Evolutionary conservation across 441 rosid species (phyloP), one percentile per base, ranked within the genome.

Genomic region (Metrosideros polymorpha): DNA sequence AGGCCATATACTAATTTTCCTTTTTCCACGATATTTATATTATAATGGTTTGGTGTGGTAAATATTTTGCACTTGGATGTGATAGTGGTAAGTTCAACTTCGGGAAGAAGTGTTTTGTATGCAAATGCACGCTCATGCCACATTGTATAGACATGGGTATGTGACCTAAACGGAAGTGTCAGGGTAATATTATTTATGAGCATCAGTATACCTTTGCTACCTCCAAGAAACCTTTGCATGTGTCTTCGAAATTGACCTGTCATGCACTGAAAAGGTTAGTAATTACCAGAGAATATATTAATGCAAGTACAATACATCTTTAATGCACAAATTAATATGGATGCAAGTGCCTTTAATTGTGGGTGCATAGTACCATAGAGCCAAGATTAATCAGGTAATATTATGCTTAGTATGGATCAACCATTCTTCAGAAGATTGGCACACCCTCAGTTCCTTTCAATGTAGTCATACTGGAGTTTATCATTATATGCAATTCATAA

Each of bases 171-270:
- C 15, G 27, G 47, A 71, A 71, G n/a, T 39, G 47, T 10, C 8
- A 6, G n/a, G 3, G n/a, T 71, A 71, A 71, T 71, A 39, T 22
- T 39, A 39, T 71, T 22, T 55, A 82, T 57, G 83, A 83, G 32
- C 47, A 88, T 85, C 57, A 86, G 85, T 75, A 83, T 89, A 98
- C 99, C 99, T 97, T 98, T 51, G 98, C 97, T 90, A 98, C 99
- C 92, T 98, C 99, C 63, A 95, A 92, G 90, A 98, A 98, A 85
- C 99, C 99, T 95, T 97, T 98, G 96, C 99, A 98, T 30, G 99
- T 94, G 92, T 98, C 99, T 93, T 98, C 99, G 93, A 98, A 98
- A 88, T 95, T 98, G 79, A 98, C 97, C 99, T 97, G 92, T 83
- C 82, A 93, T 86, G 86, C 56, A 42, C 53, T 49, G 89, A 83